These are phyloP conservation scores for Xerocomus nothofagi DNA, from an alignment of 1,284 basidiomycete genomes.

Conservation along the genomic window DNA sequence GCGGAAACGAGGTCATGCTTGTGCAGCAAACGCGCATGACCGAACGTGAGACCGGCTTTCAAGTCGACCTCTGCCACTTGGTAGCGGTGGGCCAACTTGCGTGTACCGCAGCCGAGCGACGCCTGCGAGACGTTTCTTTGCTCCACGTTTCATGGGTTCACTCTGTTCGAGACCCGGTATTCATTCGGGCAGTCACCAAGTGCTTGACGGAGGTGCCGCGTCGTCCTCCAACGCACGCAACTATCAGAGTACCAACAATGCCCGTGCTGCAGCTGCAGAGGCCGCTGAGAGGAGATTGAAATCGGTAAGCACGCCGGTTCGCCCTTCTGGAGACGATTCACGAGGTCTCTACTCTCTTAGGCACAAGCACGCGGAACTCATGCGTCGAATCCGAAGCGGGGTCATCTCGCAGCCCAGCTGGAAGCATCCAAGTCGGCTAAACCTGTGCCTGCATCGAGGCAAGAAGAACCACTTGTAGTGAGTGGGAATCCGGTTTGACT, in stretches of 20 bases:
- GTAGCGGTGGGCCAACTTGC: neutral
- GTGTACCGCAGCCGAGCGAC: constrained; percentile 1
- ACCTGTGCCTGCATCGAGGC: constrained; percentile 46
- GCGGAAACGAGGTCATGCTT: constrained; percentile 26
- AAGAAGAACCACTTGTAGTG: constrained; percentile 67
- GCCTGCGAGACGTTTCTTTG: constrained; percentile 5
- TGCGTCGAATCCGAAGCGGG: constrained; percentile 63
- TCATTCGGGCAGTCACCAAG: constrained; percentile 54
- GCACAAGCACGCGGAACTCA: constrained; percentile 58
- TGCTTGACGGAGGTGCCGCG: constrained; percentile 41
- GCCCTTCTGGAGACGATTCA: constrained; percentile 22
- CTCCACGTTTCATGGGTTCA: constrained; percentile 52
- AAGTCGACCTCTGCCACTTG: neutral
- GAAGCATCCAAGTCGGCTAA: constrained; percentile 50
- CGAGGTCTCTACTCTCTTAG: constrained; percentile 35
- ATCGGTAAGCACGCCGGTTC: constrained; percentile 46
- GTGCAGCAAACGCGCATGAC: constrained; percentile 15
- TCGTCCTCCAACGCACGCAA: constrained; percentile 29
- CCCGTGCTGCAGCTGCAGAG: constrained; percentile 62
- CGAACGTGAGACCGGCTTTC: constrained; percentile 17
- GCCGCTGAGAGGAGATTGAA: constrained; percentile 68
- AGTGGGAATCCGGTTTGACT: constrained; percentile 30
- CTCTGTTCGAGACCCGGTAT: constrained; percentile 61
- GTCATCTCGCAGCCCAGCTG: constrained; percentile 58
- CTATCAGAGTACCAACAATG: constrained; percentile 39